Evolutionary conservation across 1,284 basidiomycete species (phyloP).

Genomic region (Marasmius sp.): DNA sequence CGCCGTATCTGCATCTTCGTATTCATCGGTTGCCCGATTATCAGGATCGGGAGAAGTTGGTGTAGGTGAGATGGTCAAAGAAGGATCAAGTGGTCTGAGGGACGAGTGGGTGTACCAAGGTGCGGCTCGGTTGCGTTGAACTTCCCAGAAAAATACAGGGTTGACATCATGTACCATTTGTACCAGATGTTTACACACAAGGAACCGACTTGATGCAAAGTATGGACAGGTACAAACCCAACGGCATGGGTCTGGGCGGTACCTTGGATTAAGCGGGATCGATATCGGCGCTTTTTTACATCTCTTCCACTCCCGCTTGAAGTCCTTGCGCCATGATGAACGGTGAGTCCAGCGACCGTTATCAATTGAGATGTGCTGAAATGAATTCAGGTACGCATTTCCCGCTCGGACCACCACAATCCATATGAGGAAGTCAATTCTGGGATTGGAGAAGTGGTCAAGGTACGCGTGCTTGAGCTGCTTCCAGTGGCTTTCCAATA

Average conservation of each 20-base stretch:
- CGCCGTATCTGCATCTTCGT: neutral
- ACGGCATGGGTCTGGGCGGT: slow-evolving; percentile 13
- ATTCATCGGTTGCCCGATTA: neutral
- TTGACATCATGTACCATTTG: slow-evolving; percentile 24
- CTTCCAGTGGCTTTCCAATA: slow-evolving; percentile 21
- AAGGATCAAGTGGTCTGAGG: slow-evolving; percentile 11
- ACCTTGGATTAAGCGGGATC: slow-evolving; percentile 20
- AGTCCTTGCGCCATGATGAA: slow-evolving; percentile 27
- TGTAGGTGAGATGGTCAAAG: neutral
- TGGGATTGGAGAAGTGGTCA: slow-evolving; percentile 29
- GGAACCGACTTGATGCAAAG: slow-evolving; percentile 27
- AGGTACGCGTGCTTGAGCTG: slow-evolving; percentile 31
- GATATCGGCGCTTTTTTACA: slow-evolving; percentile 20
- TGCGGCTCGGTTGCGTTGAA: slow-evolving; percentile 17
- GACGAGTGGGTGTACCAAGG: slow-evolving; percentile 28
- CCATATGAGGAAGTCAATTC: slow-evolving; percentile 29
- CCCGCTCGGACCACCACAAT: slow-evolving; percentile 27
- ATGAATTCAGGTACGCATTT: slow-evolving; percentile 27
- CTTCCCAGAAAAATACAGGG: slow-evolving; percentile 29
- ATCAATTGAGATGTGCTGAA: slow-evolving; percentile 20
- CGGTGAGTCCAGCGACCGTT: slow-evolving; percentile 26
- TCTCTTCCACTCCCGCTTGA: slow-evolving; percentile 29
- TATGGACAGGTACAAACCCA: slow-evolving; percentile 32
- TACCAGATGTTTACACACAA: slow-evolving; percentile 35
- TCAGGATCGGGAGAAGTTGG: neutral